Percentiles rank a stretch among this genome's conserved stretches.
Conservation (phyloP, 1,284 basidiomycete genomes). For the Amylostereum chailletii region DNA sequence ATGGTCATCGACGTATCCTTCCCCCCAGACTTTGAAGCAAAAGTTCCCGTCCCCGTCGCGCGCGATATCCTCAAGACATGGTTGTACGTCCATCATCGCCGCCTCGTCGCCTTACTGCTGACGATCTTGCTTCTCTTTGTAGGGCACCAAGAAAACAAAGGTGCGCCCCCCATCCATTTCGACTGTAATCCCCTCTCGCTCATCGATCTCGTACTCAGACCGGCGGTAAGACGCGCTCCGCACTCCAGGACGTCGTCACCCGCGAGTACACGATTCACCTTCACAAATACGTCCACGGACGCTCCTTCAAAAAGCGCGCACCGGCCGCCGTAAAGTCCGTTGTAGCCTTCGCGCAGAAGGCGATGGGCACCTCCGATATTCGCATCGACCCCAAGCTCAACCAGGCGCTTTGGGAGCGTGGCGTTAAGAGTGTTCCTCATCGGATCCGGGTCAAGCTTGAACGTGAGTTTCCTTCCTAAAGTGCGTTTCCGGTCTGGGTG, state of each 20-base stretch:
- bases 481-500: neutral
- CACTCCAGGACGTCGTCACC: conserved; percentile 92
- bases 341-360: conserved; percentile 80
- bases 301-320: conserved; percentile 91
- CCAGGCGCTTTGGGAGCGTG: conserved; percentile 85
- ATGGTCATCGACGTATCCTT: neutral
- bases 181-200: neutral
- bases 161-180: conserved; percentile 12
- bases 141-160: conserved; percentile 31
- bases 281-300: conserved; percentile 87
- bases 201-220: conserved; percentile 34
- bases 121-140: conserved; percentile 9
- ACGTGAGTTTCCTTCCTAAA: conserved; percentile 49
- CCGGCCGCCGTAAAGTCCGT: conserved; percentile 92
- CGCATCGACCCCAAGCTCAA: conserved; percentile 90
- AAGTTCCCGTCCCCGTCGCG: conserved; percentile 19
- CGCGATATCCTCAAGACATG: conserved; percentile 52
- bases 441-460: conserved; percentile 87
- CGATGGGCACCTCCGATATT: conserved; percentile 92
- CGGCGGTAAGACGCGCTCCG: conserved; percentile 79
- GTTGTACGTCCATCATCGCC: conserved; percentile 20
- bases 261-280: conserved; percentile 96
- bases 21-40: neutral
- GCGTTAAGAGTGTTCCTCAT: conserved; percentile 87
- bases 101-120: conserved; percentile 5